Evolutionary conservation across 192 early-diverging fungal genomes (phyloP).

Genomic region (Fimicolochytrium jonesii): DNA sequence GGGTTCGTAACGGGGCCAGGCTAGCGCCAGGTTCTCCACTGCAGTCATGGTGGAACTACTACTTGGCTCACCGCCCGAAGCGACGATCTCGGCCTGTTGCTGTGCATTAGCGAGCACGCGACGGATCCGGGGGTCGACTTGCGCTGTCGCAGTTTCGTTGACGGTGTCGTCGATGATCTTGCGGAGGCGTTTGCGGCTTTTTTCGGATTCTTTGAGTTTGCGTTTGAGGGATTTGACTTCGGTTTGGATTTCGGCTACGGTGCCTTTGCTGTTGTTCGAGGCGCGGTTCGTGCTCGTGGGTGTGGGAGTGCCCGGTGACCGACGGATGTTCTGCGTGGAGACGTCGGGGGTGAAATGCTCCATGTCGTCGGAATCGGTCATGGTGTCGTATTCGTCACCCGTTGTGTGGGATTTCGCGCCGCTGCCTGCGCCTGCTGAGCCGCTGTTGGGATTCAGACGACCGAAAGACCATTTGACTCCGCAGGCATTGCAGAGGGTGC

Average conservation of each 20-base stretch:
- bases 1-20: too few species aligned
- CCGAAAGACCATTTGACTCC: constrained; percentile 56
- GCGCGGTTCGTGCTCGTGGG: not conserved
- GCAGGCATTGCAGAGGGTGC: constrained; percentile 94
- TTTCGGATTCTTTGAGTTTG: constrained; percentile 28
- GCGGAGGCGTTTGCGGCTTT: constrained; percentile 24
- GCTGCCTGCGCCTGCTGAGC: too few species aligned
- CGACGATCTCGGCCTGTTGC: too few species aligned
- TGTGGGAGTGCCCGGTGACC: too few species aligned
- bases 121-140: too few species aligned
- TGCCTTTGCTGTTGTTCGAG: too few species aligned
- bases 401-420: constrained; percentile 1
- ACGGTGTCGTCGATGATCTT: constrained; percentile 18
- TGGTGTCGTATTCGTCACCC: not conserved
- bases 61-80: too few species aligned
- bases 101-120: too few species aligned
- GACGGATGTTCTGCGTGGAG: not conserved
- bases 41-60: too few species aligned
- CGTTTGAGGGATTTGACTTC: constrained; percentile 16
- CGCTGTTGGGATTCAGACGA: constrained; percentile 18
- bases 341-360: not conserved
- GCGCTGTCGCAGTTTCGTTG: too few species aligned
- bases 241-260: too few species aligned
- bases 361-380: constrained; percentile 4
- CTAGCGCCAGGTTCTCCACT: too few species aligned